phyloP scores from a whole-genome alignment of 345 rosid genomes.

The Salix arbutifolia region DNA sequence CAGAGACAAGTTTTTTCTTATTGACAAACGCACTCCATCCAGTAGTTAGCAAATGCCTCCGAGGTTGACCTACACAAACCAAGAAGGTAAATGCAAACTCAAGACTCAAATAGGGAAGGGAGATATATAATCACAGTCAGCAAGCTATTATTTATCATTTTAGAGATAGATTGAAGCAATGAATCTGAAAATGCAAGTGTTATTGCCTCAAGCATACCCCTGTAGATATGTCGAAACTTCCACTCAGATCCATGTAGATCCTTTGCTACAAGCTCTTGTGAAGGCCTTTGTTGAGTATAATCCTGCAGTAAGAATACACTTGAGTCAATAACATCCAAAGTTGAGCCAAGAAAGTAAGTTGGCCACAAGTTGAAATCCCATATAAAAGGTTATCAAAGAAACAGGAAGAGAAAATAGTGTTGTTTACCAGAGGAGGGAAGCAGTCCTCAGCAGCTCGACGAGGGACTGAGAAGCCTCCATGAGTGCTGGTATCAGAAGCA shows the following conservation, averaged over 20 bases:
- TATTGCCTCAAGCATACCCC: constrained; percentile 47
- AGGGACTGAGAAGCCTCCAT: constrained; percentile 98
- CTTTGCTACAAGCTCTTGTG: constrained; percentile 94
- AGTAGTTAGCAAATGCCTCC: constrained; percentile 96
- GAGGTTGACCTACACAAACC: constrained; percentile 73
- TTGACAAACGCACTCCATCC: constrained; percentile 99
- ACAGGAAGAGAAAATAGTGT: neutral
- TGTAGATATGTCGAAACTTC: constrained; percentile 91
- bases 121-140: neutral
- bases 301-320: constrained; percentile 46
- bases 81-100: neutral
- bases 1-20: constrained; percentile 95
- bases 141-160: neutral
- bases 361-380: neutral
- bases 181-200: neutral
- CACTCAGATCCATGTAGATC: constrained; percentile 96
- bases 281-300: constrained; percentile 90
- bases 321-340: constrained; percentile 8
- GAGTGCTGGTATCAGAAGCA: constrained; percentile 99
- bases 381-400: neutral
- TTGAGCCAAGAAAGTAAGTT: neutral
- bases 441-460: constrained; percentile 99
- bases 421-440: constrained; percentile 89
- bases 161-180: neutral
- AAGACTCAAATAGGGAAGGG: neutral